These are phyloP conservation scores for Mollisiaceae sp. DNA, from an alignment of 2,329 filamentous ascomycete genomes.

Conservation along the genomic window DNA sequence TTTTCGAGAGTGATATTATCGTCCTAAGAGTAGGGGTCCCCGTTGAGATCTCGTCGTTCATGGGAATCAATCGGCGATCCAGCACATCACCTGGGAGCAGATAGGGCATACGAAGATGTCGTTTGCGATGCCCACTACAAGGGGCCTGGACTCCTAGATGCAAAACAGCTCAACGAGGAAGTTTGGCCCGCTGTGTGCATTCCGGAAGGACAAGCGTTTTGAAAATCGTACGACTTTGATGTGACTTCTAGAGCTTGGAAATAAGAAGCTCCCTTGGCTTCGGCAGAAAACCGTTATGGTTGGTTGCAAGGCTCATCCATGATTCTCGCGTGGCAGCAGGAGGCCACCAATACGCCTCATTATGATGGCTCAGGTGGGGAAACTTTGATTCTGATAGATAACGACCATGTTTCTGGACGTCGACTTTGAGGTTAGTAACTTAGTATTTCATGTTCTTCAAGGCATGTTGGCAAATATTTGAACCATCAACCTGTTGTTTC, in stretches of 20 bases:
- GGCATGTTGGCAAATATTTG: neutral
- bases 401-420: neutral
- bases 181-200: neutral
- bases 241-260: neutral
- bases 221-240: slow-evolving; percentile 12
- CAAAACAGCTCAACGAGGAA: slow-evolving; percentile 9
- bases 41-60: slow-evolving; percentile 11
- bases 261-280: neutral
- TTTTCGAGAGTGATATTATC: neutral
- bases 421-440: neutral
- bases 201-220: slow-evolving; percentile 9
- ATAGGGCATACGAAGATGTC: slow-evolving; percentile 1
- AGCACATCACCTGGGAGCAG: slow-evolving; percentile 18
- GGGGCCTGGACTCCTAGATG: neutral
- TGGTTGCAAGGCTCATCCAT: slow-evolving; percentile 23
- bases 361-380: slow-evolving; percentile 11
- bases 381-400: slow-evolving; percentile 12
- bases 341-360: slow-evolving; percentile 12
- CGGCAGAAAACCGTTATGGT: slow-evolving; percentile 16
- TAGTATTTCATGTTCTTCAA: neutral
- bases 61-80: slow-evolving; percentile 16
- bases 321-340: slow-evolving; percentile 19
- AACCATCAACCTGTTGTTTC: neutral
- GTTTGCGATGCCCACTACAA: slow-evolving; percentile 2
- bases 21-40: neutral